Evolutionary conservation across 2,329 filamentous ascomycete genomes (phyloP).

Genomic region (Microcera coccophila): DNA sequence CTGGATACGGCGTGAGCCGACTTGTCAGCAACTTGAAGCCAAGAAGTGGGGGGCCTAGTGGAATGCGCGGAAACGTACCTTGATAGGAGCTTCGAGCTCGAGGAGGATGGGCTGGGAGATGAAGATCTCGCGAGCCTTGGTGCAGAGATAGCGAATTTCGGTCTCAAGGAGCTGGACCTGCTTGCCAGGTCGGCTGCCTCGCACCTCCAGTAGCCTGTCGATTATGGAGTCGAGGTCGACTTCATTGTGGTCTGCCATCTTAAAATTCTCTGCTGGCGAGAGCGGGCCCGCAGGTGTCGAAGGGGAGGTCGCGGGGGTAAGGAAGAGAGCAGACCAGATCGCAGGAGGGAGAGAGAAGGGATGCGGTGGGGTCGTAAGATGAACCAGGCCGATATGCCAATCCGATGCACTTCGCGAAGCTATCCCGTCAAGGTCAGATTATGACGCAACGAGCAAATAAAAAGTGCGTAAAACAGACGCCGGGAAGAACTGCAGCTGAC

Average conservation of each 20-base stretch:
- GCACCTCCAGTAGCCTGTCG: constrained; percentile 93
- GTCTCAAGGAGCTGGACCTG: constrained; percentile 95
- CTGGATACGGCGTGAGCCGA: constrained; percentile 44
- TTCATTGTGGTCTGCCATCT: constrained; percentile 69
- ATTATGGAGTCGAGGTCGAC: constrained; percentile 99
- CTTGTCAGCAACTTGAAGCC: constrained; percentile 14
- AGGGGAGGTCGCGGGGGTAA: constrained; percentile 22
- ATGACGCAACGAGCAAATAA: constrained; percentile 9
- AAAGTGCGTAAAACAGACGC: not conserved
- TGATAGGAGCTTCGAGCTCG: constrained; percentile 97
- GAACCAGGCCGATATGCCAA: constrained; percentile 24
- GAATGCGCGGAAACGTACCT: constrained; percentile 57
- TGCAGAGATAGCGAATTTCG: constrained; percentile 96
- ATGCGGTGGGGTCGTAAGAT: constrained; percentile 27
- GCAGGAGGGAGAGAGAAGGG: constrained; percentile 28
- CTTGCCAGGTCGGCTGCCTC: constrained; percentile 95
- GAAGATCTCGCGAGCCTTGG: constrained; percentile 98
- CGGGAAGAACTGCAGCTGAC: not conserved
- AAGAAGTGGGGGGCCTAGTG: not conserved
- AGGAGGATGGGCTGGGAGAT: constrained; percentile 98
- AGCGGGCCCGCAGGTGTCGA: constrained; percentile 39
- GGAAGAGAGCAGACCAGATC: constrained; percentile 25
- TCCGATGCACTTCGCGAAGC: constrained; percentile 34
- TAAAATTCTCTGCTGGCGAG: constrained; percentile 35
- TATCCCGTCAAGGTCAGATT: constrained; percentile 21